Conservation (phyloP, 352 stramenopile genomes). For the Thalassiosira livingstoniorum region DNA sequence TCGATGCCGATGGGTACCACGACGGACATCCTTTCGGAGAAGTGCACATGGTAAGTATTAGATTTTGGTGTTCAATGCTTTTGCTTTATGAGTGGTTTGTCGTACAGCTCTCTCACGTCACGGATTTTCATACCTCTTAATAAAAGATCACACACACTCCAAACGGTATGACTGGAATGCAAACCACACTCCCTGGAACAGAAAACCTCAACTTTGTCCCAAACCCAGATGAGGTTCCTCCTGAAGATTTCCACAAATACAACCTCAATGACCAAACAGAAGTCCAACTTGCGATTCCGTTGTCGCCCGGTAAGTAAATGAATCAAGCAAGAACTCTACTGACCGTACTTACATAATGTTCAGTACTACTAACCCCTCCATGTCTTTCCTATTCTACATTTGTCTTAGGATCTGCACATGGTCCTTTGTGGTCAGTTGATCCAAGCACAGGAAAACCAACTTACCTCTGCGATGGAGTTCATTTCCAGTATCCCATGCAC, state of each 20-base stretch:
- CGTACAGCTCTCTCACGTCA: not conserved
- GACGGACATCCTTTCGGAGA: slow-evolving; percentile 9
- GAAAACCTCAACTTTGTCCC: slow-evolving; percentile 4
- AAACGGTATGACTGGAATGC: slow-evolving; percentile 9
- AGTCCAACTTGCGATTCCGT: slow-evolving; percentile 11
- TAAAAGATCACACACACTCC: no score
- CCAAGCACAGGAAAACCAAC: not conserved
- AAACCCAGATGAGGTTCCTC: slow-evolving; percentile 1
- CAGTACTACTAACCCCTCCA: no score
- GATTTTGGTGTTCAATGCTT: not conserved
- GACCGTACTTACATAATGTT: no score
- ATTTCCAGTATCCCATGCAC: not conserved
- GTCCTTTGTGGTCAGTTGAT: slow-evolving; percentile 5
- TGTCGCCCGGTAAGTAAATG: not conserved
- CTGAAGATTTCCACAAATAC: not conserved
- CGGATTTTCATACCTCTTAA: no score
- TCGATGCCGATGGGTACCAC: slow-evolving; percentile 15
- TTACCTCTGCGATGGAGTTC: not conserved
- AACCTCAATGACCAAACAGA: not conserved
- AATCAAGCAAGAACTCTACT: no score
- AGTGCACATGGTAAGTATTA: slow-evolving; percentile 4
- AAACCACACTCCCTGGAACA: not conserved
- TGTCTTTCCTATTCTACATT: no score
- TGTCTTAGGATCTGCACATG: not conserved
- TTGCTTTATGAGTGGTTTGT: not conserved